These are phyloP conservation scores for Penicillium canariense DNA, from an alignment of 495 filamentous ascomycete species.

Conservation along the genomic window DNA sequence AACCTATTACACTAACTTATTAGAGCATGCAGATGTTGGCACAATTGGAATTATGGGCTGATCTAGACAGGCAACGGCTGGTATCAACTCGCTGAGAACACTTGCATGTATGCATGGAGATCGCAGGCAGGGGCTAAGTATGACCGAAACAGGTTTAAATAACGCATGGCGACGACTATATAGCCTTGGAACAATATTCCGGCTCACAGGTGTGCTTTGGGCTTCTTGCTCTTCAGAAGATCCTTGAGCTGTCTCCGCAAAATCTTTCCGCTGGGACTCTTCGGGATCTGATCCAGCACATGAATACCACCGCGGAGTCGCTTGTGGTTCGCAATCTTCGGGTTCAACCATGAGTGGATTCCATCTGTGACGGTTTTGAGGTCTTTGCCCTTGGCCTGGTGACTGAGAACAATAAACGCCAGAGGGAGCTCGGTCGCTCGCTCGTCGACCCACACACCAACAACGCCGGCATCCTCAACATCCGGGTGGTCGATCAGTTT, in stretches of 20 bases:
- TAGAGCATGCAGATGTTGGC: too few species aligned
- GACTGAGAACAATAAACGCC: slow-evolving; percentile 63
- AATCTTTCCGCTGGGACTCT: slow-evolving; percentile 78
- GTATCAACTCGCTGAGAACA: neutral
- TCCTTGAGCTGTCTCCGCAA: slow-evolving; percentile 61
- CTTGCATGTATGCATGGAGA: neutral
- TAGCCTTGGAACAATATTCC: neutral
- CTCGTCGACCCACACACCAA: slow-evolving; percentile 60
- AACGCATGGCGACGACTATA: neutral
- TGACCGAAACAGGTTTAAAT: neutral
- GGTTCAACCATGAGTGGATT: slow-evolving; percentile 41
- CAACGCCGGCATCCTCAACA: slow-evolving; percentile 72
- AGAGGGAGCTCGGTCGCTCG: slow-evolving; percentile 68
- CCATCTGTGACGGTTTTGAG: slow-evolving; percentile 29
- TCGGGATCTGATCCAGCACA: slow-evolving; percentile 72
- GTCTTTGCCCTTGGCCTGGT: slow-evolving; percentile 30
- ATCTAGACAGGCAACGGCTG: neutral
- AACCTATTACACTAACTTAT: too few species aligned
- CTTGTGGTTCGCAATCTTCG: slow-evolving; percentile 62
- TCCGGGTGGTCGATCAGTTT: slow-evolving; percentile 60
- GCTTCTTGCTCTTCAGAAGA: slow-evolving; percentile 18
- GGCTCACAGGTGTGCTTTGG: slow-evolving; percentile 15
- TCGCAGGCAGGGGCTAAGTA: neutral
- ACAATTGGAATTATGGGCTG: too few species aligned
- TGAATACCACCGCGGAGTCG: slow-evolving; percentile 68